phyloP scores from a whole-genome alignment of 1,284 basidiomycete genomes.

The Trichosporon faecale region DNA sequence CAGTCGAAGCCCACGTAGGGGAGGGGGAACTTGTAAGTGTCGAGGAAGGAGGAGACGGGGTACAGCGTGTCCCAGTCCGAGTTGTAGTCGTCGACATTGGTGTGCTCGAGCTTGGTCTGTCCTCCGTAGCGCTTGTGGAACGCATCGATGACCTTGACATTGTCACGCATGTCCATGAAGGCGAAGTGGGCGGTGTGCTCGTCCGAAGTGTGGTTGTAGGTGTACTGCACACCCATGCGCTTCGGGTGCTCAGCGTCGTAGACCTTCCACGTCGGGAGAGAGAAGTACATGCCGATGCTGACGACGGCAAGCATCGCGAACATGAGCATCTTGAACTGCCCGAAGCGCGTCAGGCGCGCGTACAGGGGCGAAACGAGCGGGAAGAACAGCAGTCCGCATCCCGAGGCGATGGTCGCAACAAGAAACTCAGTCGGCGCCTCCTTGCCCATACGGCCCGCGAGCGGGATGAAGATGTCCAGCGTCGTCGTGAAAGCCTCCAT shows the following conservation, averaged over 20 bases:
- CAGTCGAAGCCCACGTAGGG: slow-evolving; percentile 52
- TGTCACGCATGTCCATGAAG: slow-evolving; percentile 60
- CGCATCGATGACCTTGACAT: slow-evolving; percentile 59
- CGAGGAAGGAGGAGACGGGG: slow-evolving; percentile 64
- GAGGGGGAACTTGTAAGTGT: slow-evolving; percentile 41
- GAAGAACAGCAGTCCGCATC: slow-evolving; percentile 61
- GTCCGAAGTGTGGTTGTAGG: slow-evolving; percentile 75
- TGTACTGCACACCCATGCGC: slow-evolving; percentile 76
- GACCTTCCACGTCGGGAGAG: slow-evolving; percentile 59
- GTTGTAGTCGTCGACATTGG: slow-evolving; percentile 44
- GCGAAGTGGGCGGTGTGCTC: slow-evolving; percentile 79
- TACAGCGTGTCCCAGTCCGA: slow-evolving; percentile 82
- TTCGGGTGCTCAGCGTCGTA: slow-evolving; percentile 88
- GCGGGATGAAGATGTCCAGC: slow-evolving; percentile 85
- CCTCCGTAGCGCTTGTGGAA: slow-evolving; percentile 63
- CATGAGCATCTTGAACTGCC: slow-evolving; percentile 57
- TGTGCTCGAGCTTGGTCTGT: slow-evolving; percentile 28
- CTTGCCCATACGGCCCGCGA: slow-evolving; percentile 68
- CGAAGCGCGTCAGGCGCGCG: slow-evolving; percentile 64
- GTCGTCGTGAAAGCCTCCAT: slow-evolving; percentile 64
- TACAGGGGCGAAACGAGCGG: slow-evolving; percentile 63
- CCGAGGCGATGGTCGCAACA: slow-evolving; percentile 71
- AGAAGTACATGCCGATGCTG: slow-evolving; percentile 60
- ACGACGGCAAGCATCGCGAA: slow-evolving; percentile 56
- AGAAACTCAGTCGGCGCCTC: slow-evolving; percentile 80